Evolutionary conservation across 768 basidiomycete genomes (phyloP).

Genomic region (Kockovaella imperatae): DNA sequence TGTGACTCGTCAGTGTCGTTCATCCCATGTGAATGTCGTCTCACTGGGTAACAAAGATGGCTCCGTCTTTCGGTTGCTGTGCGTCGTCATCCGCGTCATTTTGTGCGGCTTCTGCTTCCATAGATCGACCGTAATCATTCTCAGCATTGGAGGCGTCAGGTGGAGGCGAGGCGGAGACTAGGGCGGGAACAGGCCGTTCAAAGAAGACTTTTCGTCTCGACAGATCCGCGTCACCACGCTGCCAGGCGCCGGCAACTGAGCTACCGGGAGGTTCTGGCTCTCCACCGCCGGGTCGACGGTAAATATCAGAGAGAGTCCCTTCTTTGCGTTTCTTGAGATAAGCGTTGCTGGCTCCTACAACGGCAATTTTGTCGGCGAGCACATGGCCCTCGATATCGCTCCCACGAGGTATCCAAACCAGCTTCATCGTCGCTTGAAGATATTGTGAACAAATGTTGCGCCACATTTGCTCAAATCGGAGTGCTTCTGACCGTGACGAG

Average conservation of each 20-base stretch:
- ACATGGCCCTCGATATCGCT: constrained; percentile 37
- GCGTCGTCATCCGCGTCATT: constrained; percentile 13
- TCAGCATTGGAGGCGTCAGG: not conserved
- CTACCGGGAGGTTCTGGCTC: constrained; percentile 29
- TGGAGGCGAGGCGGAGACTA: not conserved
- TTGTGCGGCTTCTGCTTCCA: not conserved
- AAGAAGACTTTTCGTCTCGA: constrained; percentile 19
- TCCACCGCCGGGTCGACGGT: constrained; percentile 22
- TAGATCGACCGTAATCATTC: not conserved
- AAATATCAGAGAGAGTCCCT: constrained; percentile 17
- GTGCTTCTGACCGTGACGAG: constrained; percentile 31
- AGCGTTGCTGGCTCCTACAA: constrained; percentile 36
- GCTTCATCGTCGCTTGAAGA: constrained; percentile 32
- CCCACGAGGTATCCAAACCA: constrained; percentile 42
- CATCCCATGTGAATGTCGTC: not conserved
- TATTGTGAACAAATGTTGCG: constrained; percentile 31
- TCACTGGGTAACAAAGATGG: constrained; percentile 40
- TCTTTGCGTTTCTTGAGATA: constrained; percentile 38
- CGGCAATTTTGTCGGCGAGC: constrained; percentile 39
- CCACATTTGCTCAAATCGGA: constrained; percentile 38
- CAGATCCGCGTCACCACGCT: constrained; percentile 35
- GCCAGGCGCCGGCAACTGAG: constrained; percentile 32
- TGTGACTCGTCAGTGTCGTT: constrained; percentile 7
- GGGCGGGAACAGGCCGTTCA: constrained; percentile 17
- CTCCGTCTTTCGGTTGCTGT: constrained; percentile 23